These are phyloP conservation scores for Loxodes magnus DNA, from an alignment of 73 alveolate genomes.

Conservation along the genomic window DNA sequence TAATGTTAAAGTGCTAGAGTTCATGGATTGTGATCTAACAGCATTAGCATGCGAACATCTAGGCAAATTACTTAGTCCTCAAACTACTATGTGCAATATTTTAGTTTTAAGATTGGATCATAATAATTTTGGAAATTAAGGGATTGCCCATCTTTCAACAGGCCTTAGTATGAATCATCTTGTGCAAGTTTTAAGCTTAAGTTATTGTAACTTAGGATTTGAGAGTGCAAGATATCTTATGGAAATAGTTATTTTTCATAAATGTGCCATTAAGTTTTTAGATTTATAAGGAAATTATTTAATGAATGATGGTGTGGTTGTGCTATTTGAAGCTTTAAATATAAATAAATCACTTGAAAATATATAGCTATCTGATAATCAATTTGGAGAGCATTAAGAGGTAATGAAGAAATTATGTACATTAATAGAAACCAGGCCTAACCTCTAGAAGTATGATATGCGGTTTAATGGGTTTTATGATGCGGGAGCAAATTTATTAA, in stretches of 20 bases:
- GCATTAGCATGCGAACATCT: background rate
- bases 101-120: constrained; percentile 29
- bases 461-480: constrained; percentile 15
- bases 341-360: constrained; percentile 23
- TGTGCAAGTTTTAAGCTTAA: constrained; percentile 19
- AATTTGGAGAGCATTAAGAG: constrained; percentile 33
- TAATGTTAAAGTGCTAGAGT: background rate
- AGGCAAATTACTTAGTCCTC: constrained; percentile 5
- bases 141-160: constrained; percentile 23
- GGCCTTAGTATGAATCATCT: constrained; percentile 27
- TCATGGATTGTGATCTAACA: background rate
- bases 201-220: constrained; percentile 32
- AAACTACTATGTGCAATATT: constrained; percentile 19
- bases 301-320: constrained; percentile 30
- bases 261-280: constrained; percentile 25
- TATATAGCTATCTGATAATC: constrained; percentile 26
- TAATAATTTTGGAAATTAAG: constrained; percentile 36
- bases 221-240: constrained; percentile 26
- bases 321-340: constrained; percentile 19
- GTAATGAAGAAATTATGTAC: constrained; percentile 9
- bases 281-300: constrained; percentile 36
- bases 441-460: background rate
- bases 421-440: background rate
- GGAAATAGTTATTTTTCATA: constrained; percentile 22
- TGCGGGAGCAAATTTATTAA: constrained; percentile 2